Evolutionary conservation across 345 rosid genomes (phyloP), one percentile per base, ranked within the genome.

Genomic region (Eutrema yunnanense): DNA sequence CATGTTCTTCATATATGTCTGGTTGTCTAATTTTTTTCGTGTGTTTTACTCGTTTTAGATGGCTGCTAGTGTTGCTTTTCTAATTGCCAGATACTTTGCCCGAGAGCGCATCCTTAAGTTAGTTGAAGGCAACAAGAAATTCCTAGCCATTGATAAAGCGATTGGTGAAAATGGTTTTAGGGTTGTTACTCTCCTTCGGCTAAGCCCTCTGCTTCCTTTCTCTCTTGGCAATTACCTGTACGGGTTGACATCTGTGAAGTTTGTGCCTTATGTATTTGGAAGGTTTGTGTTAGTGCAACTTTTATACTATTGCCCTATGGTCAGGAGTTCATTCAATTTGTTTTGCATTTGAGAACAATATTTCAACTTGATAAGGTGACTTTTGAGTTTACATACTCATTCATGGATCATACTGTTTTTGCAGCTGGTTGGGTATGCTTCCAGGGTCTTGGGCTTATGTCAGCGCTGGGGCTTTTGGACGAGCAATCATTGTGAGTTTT

Each of bases 371-470:
- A 44, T 54, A 57, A 46, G 51, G 12, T 29, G 9, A 29, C n/a
- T 9, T 73, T 2, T 65, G 9, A 16, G 62, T 40, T 30, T 9
- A 19, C 53, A 16, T 48, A 38, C 52, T 62, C 43, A 55, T 49
- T 55, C 4, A 42, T 36, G 59, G 55, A 41, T 71, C 9, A 22
- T 55, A 56, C 54, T 71, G 6, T 58, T 56, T 62, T 14, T 85
- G 83, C 87, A 94, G 98, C 78, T 94, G 98, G 98, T 71, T 94
- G 63, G 98, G 97, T 47, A 94, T 94, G 98, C 96, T 94, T 77
- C 97, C 98, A 29, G 98, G 98, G 54, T 84, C 97, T 11, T 94
- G 98, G 97, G 97, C 97, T 73, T 94, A 94, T 82, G 98, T 90
- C 71, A 94, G 97, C 55, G 97, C 96, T 29, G 96, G 97, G 66